Evolutionary conservation across 306 rosid genomes (phyloP), one percentile per base, ranked within the genome.

Genomic region (Glycine soja): DNA sequence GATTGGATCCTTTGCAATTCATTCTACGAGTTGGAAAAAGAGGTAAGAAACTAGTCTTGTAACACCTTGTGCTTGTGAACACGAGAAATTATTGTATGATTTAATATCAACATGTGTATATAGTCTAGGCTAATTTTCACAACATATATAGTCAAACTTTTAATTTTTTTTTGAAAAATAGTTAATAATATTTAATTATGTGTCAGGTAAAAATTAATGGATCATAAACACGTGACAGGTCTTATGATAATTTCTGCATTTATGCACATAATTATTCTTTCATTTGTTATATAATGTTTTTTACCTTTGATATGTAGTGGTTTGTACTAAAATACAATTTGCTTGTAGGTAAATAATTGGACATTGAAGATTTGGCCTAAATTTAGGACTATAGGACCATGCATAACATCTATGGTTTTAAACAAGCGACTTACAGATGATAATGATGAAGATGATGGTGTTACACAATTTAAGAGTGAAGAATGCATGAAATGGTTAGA

Each of bases 21-120:
- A 15, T 75, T 58, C 36, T 74, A 72, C 5, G 85, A 85, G 74
- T 4, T 85, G 42, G 91, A 88, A 70, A 58, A 74, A 42, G 80
- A 85, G 87, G 91, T 85, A 59, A 18, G 57, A 4, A 15, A 2
- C 43, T 5, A 34, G 43, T 38, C 43, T 38, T 38, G 43, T 36
- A 36, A 24, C 30, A 24, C 30, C 30, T 24, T 24, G 30, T 24
- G 30, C 2, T 1, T 24, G 30, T 24, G 30, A 1, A 24, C 30
- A 24, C 30, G 30, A 24, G 30, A 24, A 24, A 24, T 24, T 24
- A 24, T 24, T 24, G 30, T 24, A 24, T 24, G 30, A 19, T 19
- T 19, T 19, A 19, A 19, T 19, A 19, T 19, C 24, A 19, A 1
- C 24, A 19, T 19, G 24, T 19, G 1, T 19, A 19, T 19, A 19